A percentile compares a stretch with the other conserved stretches of the same genome.
These are phyloP conservation scores for Neurospora pannonica DNA, from an alignment of 495 filamentous ascomycete genomes.

Conservation along the genomic window DNA sequence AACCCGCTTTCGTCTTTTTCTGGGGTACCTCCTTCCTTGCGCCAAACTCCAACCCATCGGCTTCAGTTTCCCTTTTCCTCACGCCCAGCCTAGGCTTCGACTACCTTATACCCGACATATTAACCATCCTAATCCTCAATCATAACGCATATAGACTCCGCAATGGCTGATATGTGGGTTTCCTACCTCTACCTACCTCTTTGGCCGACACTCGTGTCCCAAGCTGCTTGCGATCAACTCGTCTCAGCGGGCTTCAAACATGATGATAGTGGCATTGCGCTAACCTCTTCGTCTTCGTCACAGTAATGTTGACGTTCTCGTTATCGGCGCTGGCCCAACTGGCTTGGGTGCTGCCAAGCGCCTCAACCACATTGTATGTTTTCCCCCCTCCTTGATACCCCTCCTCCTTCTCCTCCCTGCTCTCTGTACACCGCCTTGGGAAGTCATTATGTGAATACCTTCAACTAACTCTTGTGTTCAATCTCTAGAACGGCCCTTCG, in stretches of 20 bases:
- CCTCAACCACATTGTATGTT: conserved; percentile 82
- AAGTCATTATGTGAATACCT: background rate
- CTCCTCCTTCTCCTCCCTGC: conserved; percentile 10
- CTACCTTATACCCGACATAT: background rate
- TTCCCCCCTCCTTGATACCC: conserved; percentile 14
- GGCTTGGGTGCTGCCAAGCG: conserved; percentile 96
- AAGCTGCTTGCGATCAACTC: background rate
- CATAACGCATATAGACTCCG: conserved; percentile 5
- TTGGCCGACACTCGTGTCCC: background rate
- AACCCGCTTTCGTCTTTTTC: background rate
- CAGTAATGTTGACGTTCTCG: conserved; percentile 90
- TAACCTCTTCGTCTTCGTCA: conserved; percentile 5
- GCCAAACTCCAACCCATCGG: background rate
- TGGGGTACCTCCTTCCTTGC: background rate
- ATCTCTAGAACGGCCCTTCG: conserved; percentile 66
- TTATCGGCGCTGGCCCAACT: conserved; percentile 97
- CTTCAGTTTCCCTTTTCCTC: background rate
- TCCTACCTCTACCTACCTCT: background rate
- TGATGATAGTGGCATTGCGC: conserved; percentile 2
- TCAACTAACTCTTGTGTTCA: conserved; percentile 15
- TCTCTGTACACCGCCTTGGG: background rate
- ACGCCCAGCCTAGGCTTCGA: background rate
- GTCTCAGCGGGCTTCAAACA: conserved; percentile 3
- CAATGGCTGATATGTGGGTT: conserved; percentile 29
- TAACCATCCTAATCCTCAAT: background rate